These are phyloP conservation scores for Urochloa ruziziensis DNA, from an alignment of 176 grass and related monocot genomes.

Conservation along the genomic window DNA sequence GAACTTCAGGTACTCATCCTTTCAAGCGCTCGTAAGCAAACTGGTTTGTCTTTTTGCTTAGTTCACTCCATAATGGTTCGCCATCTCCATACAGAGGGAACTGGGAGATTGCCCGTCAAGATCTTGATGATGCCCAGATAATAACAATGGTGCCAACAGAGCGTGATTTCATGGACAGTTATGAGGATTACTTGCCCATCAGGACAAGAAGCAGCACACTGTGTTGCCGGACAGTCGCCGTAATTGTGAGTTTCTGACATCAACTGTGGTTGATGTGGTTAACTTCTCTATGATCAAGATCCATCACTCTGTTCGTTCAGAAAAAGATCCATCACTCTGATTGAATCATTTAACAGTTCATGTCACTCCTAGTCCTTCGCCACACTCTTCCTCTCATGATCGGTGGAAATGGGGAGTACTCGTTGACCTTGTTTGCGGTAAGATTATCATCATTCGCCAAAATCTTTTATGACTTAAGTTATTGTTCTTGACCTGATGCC, in stretches of 20 bases:
- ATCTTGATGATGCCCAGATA: constrained; percentile 63
- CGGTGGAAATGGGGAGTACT: constrained; percentile 66
- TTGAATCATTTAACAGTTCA: constrained; percentile 58
- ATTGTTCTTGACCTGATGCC: background rate
- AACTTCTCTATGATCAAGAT: constrained; percentile 17
- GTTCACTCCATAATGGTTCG: constrained; percentile 15
- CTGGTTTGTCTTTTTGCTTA: background rate
- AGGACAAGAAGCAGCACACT: constrained; percentile 52
- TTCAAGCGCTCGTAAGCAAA: background rate
- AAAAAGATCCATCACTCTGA: constrained; percentile 2
- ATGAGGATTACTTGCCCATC: constrained; percentile 54
- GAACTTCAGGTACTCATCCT: constrained; percentile 80
- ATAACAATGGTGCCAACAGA: constrained; percentile 81
- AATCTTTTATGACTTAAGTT: background rate
- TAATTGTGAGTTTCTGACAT: constrained; percentile 55
- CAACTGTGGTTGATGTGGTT: background rate
- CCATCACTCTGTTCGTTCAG: background rate
- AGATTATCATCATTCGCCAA: constrained; percentile 19
- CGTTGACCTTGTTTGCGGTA: constrained; percentile 72
- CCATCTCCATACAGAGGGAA: constrained; percentile 47
- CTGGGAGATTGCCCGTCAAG: constrained; percentile 72
- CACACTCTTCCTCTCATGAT: constrained; percentile 78
- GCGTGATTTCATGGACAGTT: constrained; percentile 37
- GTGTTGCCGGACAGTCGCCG: constrained; percentile 60
- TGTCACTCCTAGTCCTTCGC: constrained; percentile 77